Base-by-base conservation (phyloP, 768 basidiomycete genomes). In the Kondoa malvinella region DNA sequence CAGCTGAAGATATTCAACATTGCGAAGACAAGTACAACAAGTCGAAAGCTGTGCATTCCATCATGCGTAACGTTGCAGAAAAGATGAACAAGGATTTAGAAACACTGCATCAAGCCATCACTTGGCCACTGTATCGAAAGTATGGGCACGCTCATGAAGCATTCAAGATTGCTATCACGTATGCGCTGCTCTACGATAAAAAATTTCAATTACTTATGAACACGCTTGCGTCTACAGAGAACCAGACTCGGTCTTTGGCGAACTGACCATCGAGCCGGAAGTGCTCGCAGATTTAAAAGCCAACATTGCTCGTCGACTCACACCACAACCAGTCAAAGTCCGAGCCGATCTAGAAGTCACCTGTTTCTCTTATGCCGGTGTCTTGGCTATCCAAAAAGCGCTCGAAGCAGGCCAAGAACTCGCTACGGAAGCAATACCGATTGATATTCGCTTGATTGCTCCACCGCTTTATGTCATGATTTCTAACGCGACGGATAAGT, bases 11-110 rank as follows among this genome's bases (percentile, higher is more conserved):
- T 76, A 94, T 99, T 75, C 85, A 86, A n/a, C 95, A 95, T 79
- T 97, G 95, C 79, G 94, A 97, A 77, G 94, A 96, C 74, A 85
- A 90, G 57, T 99, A 89, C 78, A 91, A 94, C 83, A 99, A 99
- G 79, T 92, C 89, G 17, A 95, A 95, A 80, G 86, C 90, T 0
- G 92, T 97, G 29, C 90, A 92, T 61, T 71, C 75, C 29, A 78
- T 78, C 69, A 71, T 77, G 68, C 73, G 72, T 31, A 77, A 78
- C 65, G 80, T 80, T 15, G 76, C 79, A 0, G 78, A 79, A 70
- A 80, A 79, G 76, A 74, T 76, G 58, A 76, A 74, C 59, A 72
- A 75, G 58, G 76, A 78, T 26, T 80, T 95, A 63, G 92, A 95
- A 76, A 81, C 82, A 72, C 78, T 99, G 40, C 96, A 96, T 77